Base-by-base conservation (phyloP, 1,284 basidiomycete genomes). In the Psilocybe mexicana region DNA sequence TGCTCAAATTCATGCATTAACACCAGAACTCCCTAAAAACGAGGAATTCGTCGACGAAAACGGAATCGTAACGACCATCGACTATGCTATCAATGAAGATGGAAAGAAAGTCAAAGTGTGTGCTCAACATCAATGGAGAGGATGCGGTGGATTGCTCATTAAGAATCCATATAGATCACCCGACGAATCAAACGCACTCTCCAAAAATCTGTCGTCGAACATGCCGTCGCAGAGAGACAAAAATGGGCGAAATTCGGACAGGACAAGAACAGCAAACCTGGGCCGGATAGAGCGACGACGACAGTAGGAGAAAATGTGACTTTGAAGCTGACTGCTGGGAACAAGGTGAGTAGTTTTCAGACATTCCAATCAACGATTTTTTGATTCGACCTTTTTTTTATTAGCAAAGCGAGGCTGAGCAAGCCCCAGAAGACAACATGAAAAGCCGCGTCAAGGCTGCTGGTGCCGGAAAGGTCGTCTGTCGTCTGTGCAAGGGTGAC, bases 401-500 rank as follows among this genome's bases (percentile, higher is more conserved):
- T 44, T 14, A 79, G 74, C 65, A 68, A n/a, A 64, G 64, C 6
- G 79, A 81, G 70, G 78, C 81, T 7, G 93, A 94, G 61, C 83
- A 81, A 55, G 81, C 87, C 28, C 84, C 86, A 33, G 88, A 90
- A 70, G 85, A 90, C 64, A 78, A 80, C 54, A 76, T 92, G 67
- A 94, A 93, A 74, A 75, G 74, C 30, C 84, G 86, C 65, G 84
- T 93, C 28, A 85, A 76, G 6, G 83, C 83, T 60, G 81, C 84
- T 1, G 94, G 93, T 67, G 85, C 82, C 14, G 94, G 94, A 73
- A 94, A 94, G 69, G 93, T 99, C 63, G 79, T 85, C 53, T 99
- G 96, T 82, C 87, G 97, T 67, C 78, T 97, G 59, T 99, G 97
- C 79, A 94, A 96, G 73, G 96, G 96, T 57, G 92, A 92, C 66